phyloP scores from a whole-genome alignment of 2,329 filamentous ascomycete species.

The Thermomyces lanuginosus region DNA sequence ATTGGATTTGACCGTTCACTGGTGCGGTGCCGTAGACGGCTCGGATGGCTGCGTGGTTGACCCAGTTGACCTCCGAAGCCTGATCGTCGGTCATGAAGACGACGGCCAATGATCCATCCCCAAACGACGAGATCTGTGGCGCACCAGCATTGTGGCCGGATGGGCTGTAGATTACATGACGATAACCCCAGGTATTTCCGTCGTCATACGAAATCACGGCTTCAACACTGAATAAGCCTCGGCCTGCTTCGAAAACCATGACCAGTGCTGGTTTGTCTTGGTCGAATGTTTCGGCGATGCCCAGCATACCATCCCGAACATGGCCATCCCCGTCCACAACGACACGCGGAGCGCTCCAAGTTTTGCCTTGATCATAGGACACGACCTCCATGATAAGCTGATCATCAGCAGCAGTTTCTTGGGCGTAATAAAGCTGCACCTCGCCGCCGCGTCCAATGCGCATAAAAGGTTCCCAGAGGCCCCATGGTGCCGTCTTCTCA shows the following conservation, averaged over 20 bases:
- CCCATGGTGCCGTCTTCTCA: conserved; percentile 23
- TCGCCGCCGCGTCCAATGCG: conserved; percentile 22
- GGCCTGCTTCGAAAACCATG: conserved; percentile 33
- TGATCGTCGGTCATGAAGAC: conserved; percentile 36
- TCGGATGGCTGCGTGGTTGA: conserved; percentile 27
- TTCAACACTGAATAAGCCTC: conserved; percentile 29
- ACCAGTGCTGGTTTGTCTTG: conserved; percentile 20
- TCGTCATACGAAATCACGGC: conserved; percentile 32
- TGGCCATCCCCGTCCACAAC: conserved; percentile 26
- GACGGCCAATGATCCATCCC: conserved; percentile 24
- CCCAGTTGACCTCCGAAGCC: conserved; percentile 21
- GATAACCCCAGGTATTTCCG: conserved; percentile 24
- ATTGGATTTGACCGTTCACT: conserved; percentile 17
- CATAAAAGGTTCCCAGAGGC: conserved; percentile 38
- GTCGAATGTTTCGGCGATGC: conserved; percentile 22
- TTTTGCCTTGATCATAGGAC: conserved; percentile 28
- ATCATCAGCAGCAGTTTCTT: conserved; percentile 31
- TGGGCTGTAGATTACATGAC: conserved; percentile 28
- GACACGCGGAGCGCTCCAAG: conserved; percentile 29
- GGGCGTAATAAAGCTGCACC: conserved; percentile 32
- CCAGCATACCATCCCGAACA: conserved; percentile 31
- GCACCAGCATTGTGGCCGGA: conserved; percentile 27
- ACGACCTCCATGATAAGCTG: conserved; percentile 35
- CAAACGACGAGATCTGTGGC: conserved; percentile 30
- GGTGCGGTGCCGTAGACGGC: conserved; percentile 23